Evolutionary conservation across 768 basidiomycete genomes (phyloP), one percentile per base, ranked within the genome.

Genomic region (Tulasnella sp.): DNA sequence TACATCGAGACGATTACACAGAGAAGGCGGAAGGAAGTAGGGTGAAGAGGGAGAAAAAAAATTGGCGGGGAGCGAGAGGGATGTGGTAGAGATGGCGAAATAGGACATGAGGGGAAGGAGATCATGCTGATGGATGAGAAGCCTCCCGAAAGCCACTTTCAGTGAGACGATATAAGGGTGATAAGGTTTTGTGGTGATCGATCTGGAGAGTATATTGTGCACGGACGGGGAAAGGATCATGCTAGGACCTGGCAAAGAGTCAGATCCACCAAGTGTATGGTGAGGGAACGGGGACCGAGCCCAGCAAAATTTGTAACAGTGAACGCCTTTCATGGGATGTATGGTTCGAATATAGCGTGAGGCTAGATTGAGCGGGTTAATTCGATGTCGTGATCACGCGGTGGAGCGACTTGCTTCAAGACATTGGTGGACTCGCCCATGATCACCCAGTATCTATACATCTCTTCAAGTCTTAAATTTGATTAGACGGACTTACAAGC

Each of bases 271-370:
- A 92, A 70, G 64, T 81, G 73, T 50, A 99, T 78, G 70, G 97
- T 97, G 70, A 98, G n/a, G 80, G 73, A 87, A 99, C 7, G 91
- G 91, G 4, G 78, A 76, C 66, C 91, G 87, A 25, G 82, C 80
- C 10, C 84, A 75, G 68, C 91, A 86, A 69, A 92, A 98, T 8
- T 96, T 93, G 70, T 98, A 98, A 71, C 98, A 96, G 67, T 87
- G 85, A 17, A 92, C 74, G n/a, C 92, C 96, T 72, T 98, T 98
- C 63, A 92, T 88, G 52, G 93, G 76, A 49, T 90, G 68, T 42
- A 96, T 78, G 22, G 83, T 83, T 12, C 88, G 85, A 60, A 75
- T 71, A 61, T 70, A 72, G 22, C 73, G 67, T 54, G 66, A 66
- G 46, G 65, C 66, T 24, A 10, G 11, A 22, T 60, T 41, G 0